Evolutionary conservation across 1,284 basidiomycete species (phyloP).

Genomic region (Waitea zeae): DNA sequence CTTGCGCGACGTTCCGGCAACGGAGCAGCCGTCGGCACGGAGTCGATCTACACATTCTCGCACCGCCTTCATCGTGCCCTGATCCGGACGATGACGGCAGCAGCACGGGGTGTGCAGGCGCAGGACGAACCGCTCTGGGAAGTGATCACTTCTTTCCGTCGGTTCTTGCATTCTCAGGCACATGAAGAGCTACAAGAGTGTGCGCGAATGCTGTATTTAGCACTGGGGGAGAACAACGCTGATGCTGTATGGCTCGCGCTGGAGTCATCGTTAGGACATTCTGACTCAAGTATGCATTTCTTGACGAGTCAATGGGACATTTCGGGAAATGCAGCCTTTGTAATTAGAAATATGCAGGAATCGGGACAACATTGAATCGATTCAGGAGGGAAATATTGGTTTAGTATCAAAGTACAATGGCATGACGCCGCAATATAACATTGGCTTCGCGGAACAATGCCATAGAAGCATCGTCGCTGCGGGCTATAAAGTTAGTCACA

Average conservation of each 20-base stretch:
- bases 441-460: conserved; percentile 63
- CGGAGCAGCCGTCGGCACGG: conserved; percentile 39
- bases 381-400: conserved; percentile 1
- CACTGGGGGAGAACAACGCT: conserved; percentile 40
- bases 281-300: conserved; percentile 25
- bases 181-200: conserved; percentile 58
- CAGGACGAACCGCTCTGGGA: conserved; percentile 66
- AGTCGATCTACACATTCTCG: conserved; percentile 59
- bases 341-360: too few relatives aligned
- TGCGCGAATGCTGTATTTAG: conserved; percentile 48
- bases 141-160: conserved; percentile 50
- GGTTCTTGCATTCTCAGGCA: conserved; percentile 48
- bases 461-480: conserved; percentile 69
- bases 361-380: too few relatives aligned
- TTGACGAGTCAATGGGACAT: too few relatives aligned
- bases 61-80: conserved; percentile 63
- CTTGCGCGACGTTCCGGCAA: conserved; percentile 24
- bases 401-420: conserved; percentile 8
- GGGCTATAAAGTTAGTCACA: conserved; percentile 2
- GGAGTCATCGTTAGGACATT: conserved; percentile 29
- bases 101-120: conserved; percentile 44
- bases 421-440: conserved; percentile 56
- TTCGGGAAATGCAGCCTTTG: too few relatives aligned
- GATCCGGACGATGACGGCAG: conserved; percentile 51
- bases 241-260: conserved; percentile 77